Percentiles rank a stretch among this genome's conserved stretches.
These are phyloP conservation scores for Excoecaria cochinchinensis DNA, from an alignment of 345 rosid genomes.

Conservation along the genomic window DNA sequence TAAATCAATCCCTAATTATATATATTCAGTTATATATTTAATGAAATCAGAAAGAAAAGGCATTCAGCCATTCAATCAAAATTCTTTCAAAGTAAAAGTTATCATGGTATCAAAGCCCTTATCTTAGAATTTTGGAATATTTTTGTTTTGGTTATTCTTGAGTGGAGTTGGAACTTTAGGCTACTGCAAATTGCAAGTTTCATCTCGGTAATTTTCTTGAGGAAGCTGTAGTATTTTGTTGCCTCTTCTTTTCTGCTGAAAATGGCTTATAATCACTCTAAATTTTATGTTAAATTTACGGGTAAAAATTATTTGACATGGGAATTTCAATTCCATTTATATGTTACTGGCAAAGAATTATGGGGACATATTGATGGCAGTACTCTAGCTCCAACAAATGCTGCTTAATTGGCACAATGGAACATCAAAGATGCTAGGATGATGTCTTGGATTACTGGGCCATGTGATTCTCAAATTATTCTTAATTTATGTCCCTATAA, in stretches of 20 bases:
- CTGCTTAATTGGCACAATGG: background rate
- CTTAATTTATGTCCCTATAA: background rate
- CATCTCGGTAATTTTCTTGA: no score
- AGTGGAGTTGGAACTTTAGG: background rate
- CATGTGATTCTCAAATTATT: background rate
- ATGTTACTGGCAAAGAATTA: conserved; percentile 8
- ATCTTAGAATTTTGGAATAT: background rate
- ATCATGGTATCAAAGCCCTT: background rate
- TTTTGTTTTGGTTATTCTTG: background rate
- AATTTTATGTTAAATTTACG: background rate
- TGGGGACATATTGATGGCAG: conserved; percentile 7
- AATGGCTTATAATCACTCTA: background rate
- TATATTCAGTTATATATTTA: no score
- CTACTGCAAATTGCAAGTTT: background rate
- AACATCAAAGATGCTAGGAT: background rate
- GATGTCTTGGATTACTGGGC: background rate
- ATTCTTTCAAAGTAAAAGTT: no score
- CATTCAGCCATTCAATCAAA: no score
- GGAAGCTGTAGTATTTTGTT: background rate
- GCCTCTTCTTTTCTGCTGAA: background rate
- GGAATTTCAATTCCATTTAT: conserved; percentile 15
- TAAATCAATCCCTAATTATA: no score
- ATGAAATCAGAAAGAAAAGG: no score
- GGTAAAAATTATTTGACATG: conserved; percentile 18
- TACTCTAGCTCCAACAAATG: background rate